Conservation (phyloP, 805 yeast genomes). For the Babjeviella inositovora region DNA sequence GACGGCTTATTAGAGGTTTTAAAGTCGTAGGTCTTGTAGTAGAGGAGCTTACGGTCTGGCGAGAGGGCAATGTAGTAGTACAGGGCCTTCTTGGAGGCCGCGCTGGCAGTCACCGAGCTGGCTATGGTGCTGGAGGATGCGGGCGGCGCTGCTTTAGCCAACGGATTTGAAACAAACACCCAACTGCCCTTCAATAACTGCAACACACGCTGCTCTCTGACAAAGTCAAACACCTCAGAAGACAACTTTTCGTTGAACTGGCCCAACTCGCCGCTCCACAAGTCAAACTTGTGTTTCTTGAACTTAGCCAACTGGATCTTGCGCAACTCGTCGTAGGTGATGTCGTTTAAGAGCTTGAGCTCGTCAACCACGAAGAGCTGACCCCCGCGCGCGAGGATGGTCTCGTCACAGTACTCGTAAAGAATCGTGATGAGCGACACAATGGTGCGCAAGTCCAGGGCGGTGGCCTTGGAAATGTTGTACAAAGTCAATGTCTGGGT, state of each 20-base stretch:
- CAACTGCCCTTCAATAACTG: constrained; percentile 66
- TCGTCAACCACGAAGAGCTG: constrained; percentile 24
- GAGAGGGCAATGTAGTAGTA: constrained; percentile 45
- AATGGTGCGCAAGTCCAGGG: constrained; percentile 20
- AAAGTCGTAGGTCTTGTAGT: constrained; percentile 40
- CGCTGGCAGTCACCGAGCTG: too few species aligned
- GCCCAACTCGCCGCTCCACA: constrained; percentile 28
- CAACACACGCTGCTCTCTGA: constrained; percentile 58
- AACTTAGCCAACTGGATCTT: constrained; percentile 30
- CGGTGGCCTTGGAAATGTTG: too few species aligned
- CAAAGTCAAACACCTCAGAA: constrained; percentile 50
- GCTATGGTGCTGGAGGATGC: too few species aligned
- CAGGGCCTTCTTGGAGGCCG: constrained; percentile 14
- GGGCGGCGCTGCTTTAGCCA: too few species aligned
- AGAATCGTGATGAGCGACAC: constrained; percentile 9
- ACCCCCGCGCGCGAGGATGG: too few species aligned
- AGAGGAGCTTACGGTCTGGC: constrained; percentile 44
- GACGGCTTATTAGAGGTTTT: constrained; percentile 33
- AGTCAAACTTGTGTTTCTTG: constrained; percentile 14
- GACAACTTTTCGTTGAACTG: constrained; percentile 33
- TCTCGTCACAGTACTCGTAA: not conserved
- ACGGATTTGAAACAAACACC: constrained; percentile 54
- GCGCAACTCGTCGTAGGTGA: constrained; percentile 33
- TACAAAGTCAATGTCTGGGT: too few species aligned
- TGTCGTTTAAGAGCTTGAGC: constrained; percentile 19